Evolutionary conservation across 345 rosid genomes (phyloP), one percentile per base, ranked within the genome.

Genomic region (Pistacia integerrima): DNA sequence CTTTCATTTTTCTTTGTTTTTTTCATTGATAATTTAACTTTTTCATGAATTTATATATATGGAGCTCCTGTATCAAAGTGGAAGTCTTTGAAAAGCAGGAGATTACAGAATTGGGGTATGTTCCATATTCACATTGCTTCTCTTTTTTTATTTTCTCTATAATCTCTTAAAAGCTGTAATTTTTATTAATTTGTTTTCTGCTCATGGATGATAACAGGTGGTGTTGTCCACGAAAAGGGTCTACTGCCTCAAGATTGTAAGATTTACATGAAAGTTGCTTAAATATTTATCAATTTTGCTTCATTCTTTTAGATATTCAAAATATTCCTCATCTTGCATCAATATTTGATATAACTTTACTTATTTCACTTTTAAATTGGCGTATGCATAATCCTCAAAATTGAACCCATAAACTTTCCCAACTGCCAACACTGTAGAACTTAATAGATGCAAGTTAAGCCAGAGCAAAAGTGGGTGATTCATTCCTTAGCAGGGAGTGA

Each of bases 141-240:
- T 33, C 5, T 35, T 16, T 62, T 38, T 69, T 35, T 25, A 25
- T 61, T 49, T 28, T 61, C 49, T 18, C 33, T 60, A 56, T 69
- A 68, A 70, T 73, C 81, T 60, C 17, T 16, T 51, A 7, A 9
- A 48, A 60, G 58, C 20, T 44, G 76, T 52, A 2, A 22, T 46
- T 48, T 7, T 35, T 75, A 57, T 74, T 63, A 41, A 41, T 41
- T 6, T 41, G 6, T 10, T 41, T 41, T 41, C 9, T 75, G 70
- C 44, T 25, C 13, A 28, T 84, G 80, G 17, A 60, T 62, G 67
- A 74, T 81, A 74, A 55, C 88, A 95, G 99, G 99, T 61, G 99
- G 99, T 63, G 81, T 93, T 77, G 99, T 95, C 67, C 98, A 91
- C 80, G 98, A 92, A 84, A 95, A 95, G 84, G 98, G 99, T 83